These are phyloP conservation scores for Talaromyces sp. DNA, from an alignment of 2,329 filamentous ascomycete genomes.

Conservation along the genomic window DNA sequence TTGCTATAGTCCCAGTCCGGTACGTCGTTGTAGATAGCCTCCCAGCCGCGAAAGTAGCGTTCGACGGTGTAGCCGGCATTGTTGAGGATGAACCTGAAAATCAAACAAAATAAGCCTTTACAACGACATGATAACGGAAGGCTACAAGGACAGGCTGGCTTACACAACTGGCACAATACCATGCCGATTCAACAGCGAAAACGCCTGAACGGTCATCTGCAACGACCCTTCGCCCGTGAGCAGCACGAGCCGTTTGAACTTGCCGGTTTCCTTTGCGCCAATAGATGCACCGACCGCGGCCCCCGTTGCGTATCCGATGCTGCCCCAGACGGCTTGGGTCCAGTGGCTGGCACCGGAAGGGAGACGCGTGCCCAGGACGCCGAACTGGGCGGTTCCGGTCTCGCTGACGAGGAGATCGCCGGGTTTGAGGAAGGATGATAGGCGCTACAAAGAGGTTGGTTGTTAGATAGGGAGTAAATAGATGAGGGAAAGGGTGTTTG, in stretches of 20 bases:
- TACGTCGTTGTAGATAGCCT: slow-evolving; percentile 6
- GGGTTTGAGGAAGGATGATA: not conserved
- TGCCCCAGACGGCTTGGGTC: slow-evolving; percentile 19
- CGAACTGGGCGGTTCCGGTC: slow-evolving; percentile 1
- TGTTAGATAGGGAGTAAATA: not conserved
- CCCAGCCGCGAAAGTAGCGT: slow-evolving; percentile 40
- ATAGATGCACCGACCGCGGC: slow-evolving; percentile 18
- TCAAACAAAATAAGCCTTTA: not conserved
- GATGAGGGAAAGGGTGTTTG: not conserved
- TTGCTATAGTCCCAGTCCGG: slow-evolving; percentile 4
- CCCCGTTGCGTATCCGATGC: slow-evolving; percentile 23
- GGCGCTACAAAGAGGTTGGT: not conserved
- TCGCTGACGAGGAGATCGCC: slow-evolving; percentile 7
- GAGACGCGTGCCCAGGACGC: not conserved
- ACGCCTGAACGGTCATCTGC: slow-evolving; percentile 7
- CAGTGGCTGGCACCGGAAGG: not conserved
- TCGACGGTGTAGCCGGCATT: slow-evolving; percentile 45
- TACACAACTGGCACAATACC: slow-evolving; percentile 4
- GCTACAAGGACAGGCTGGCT: not conserved
- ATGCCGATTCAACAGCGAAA: slow-evolving; percentile 2
- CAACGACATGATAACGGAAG: not conserved
- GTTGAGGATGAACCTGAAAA: slow-evolving; percentile 37
- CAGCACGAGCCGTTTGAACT: slow-evolving; percentile 4
- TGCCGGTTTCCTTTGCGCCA: slow-evolving; percentile 16
- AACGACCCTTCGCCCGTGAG: slow-evolving; percentile 9